phyloP scores from a whole-genome alignment of 139 green algal species.

The Auxenochlorella pyrenoidosa region DNA sequence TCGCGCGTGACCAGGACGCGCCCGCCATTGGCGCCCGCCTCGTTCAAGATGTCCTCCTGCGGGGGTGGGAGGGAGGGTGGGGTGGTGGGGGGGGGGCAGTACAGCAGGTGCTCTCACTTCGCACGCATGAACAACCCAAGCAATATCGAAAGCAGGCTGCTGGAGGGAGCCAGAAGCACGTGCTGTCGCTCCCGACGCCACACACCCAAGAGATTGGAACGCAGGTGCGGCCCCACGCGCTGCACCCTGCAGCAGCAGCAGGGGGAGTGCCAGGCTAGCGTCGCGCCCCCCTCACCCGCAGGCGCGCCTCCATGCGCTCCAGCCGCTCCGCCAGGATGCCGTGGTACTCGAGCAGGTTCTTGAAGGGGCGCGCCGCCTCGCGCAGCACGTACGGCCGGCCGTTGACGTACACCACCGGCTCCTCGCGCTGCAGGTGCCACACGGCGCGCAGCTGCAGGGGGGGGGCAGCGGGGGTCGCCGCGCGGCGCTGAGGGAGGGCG shows the following conservation, averaged over 20 bases:
- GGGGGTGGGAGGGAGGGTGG: background rate
- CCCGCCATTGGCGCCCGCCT: slow-evolving; percentile 70
- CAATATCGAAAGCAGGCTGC: background rate
- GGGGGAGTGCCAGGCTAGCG: background rate
- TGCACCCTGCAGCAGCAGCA: background rate
- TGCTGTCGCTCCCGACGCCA: too few relatives aligned
- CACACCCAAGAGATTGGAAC: too few relatives aligned
- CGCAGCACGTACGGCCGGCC: slow-evolving; percentile 92
- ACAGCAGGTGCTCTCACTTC: too few relatives aligned
- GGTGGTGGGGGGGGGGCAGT: too few relatives aligned
- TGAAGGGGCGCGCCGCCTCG: slow-evolving; percentile 90
- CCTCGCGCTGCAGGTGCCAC: slow-evolving; percentile 97
- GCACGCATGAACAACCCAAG: too few relatives aligned
- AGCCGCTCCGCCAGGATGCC: slow-evolving; percentile 86
- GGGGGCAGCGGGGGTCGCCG: background rate
- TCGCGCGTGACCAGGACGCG: slow-evolving; percentile 86
- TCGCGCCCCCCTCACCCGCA: slow-evolving; percentile 54
- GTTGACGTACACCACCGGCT: slow-evolving; percentile 96
- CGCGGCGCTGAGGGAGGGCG: background rate
- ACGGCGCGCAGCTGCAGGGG: slow-evolving; percentile 44
- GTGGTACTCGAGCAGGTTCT: slow-evolving; percentile 96
- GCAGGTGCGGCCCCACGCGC: too few relatives aligned
- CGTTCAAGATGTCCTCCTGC: slow-evolving; percentile 84
- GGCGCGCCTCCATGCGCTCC: slow-evolving; percentile 91
- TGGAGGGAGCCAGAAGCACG: too few relatives aligned